Evolutionary conservation across 2,329 filamentous ascomycete genomes (phyloP), one percentile per base, ranked within the genome.

Genomic region (Emydomyces testavorans): DNA sequence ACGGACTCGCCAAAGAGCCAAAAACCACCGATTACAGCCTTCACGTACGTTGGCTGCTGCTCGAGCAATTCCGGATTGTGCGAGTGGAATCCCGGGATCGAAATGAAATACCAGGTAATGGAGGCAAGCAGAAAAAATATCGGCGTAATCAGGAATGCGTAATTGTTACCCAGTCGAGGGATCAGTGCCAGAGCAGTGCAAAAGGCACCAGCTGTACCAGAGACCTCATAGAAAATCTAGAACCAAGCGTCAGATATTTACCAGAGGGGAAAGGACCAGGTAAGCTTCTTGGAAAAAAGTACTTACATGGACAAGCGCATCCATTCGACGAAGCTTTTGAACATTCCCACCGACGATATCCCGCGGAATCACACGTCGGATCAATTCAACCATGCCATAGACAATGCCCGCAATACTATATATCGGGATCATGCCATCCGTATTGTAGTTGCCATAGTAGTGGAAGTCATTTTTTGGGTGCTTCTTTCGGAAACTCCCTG

Each of bases 391-490:
- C 44, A 39, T 47, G 13, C 35, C 24, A 39, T 47, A 40, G 16
- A 35, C 37, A 23, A 47, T 40, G 8, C 44, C 44, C 2, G 44
- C 23, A 23, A 40, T 40, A 32, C 23, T 32, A 21, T 47, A 47
- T 8, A 38, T 34, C 2, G 44, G 35, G 16, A 47, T 40, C 44
- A 40, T 47, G 21, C 44, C 35, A 18, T 40, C 44, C 4, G 35
- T 47, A 20, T 45, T 36, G 36, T 37, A 47, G 11, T 31, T n/a
- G 18, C 29, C 45, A 24, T 48, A 48, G 35, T 41, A 48, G 24
- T 48, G 36, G 16, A 40, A 47, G 24, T 40, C 44, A 18, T 48
- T 36, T 18, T 48, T 41, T 34, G 45, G 26, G 20, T 48, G 45
- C 20, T 48, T 41, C 20, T 48, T 41, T 16, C 31, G 23, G 29